Evolutionary conservation across 495 filamentous ascomycete genomes (phyloP).

Genomic region (Lentithecium fluviatile): DNA sequence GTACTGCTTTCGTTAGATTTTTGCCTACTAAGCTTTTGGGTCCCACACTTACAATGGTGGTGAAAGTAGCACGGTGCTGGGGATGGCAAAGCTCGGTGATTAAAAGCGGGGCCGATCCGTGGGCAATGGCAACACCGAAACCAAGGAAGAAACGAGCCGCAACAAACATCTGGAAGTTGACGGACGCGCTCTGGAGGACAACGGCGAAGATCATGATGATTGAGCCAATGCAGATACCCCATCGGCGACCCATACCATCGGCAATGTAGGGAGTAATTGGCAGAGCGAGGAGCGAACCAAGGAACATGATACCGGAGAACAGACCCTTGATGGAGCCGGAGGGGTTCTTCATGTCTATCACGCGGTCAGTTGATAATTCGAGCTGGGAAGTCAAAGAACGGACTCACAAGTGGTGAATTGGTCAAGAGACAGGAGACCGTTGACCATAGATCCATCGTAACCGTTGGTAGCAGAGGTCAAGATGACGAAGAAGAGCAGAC

Average conservation of each 20-base stretch:
- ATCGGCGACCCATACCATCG: constrained; percentile 61
- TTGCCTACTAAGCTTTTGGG: background rate
- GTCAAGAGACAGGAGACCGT: constrained; percentile 45
- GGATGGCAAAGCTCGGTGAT: constrained; percentile 65
- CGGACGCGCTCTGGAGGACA: constrained; percentile 53
- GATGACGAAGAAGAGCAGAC: constrained; percentile 30
- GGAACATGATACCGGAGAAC: constrained; percentile 66
- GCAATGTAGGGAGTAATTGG: constrained; percentile 63
- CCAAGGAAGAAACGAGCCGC: constrained; percentile 49
- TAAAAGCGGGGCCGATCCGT: constrained; percentile 62
- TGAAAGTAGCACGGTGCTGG: constrained; percentile 65
- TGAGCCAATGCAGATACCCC: constrained; percentile 61
- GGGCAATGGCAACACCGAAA: constrained; percentile 58
- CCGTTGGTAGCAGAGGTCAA: constrained; percentile 34
- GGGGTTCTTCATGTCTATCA: constrained; percentile 48
- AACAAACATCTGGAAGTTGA: constrained; percentile 48
- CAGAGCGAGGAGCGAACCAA: constrained; percentile 63
- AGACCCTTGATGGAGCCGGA: constrained; percentile 57
- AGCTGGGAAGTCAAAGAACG: background rate
- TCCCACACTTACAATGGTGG: constrained; percentile 48
- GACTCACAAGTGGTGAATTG: constrained; percentile 41
- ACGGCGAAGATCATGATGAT: constrained; percentile 64
- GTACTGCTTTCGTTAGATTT: constrained; percentile 42
- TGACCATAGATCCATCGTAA: constrained; percentile 46
- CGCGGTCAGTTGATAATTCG: background rate